phyloP scores from a whole-genome alignment of 352 stramenopile species.

The Globisporangium middletonii region DNA sequence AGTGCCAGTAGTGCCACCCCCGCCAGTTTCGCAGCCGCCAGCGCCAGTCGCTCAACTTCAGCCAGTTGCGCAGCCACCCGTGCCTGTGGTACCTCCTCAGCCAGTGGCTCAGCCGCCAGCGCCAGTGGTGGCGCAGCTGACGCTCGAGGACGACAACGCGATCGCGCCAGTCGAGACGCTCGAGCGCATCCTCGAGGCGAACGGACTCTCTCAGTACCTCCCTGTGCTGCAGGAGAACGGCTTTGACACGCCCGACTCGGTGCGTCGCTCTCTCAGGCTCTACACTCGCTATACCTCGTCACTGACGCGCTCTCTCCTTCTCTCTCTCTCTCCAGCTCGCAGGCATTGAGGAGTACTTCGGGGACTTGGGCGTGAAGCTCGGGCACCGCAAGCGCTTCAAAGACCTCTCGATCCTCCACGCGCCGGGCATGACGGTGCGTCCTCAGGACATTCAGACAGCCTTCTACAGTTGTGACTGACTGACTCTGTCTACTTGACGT shows the following conservation, averaged over 20 bases:
- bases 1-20: too few relatives aligned
- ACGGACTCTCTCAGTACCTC: constrained; percentile 8
- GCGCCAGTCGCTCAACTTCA: too few relatives aligned
- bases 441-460: background rate
- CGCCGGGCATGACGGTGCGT: constrained; percentile 11
- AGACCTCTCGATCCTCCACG: constrained; percentile 8
- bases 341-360: constrained; percentile 12
- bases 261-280: background rate
- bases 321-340: background rate
- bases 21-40: too few relatives aligned
- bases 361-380: constrained; percentile 8
- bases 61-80: too few relatives aligned
- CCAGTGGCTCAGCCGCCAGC: too few relatives aligned
- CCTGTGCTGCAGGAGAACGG: constrained; percentile 11
- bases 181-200: constrained; percentile 1
- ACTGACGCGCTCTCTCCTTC: too few relatives aligned
- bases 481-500: background rate
- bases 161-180: background rate
- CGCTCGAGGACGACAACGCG: too few relatives aligned
- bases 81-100: too few relatives aligned
- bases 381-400: constrained; percentile 14
- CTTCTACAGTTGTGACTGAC: background rate
- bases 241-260: constrained; percentile 5
- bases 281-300: too few relatives aligned
- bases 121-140: too few relatives aligned